Evolutionary conservation across 202 grass and related monocot species (phyloP), one percentile per base, ranked within the genome.

Genomic region (Setaria viridis): DNA sequence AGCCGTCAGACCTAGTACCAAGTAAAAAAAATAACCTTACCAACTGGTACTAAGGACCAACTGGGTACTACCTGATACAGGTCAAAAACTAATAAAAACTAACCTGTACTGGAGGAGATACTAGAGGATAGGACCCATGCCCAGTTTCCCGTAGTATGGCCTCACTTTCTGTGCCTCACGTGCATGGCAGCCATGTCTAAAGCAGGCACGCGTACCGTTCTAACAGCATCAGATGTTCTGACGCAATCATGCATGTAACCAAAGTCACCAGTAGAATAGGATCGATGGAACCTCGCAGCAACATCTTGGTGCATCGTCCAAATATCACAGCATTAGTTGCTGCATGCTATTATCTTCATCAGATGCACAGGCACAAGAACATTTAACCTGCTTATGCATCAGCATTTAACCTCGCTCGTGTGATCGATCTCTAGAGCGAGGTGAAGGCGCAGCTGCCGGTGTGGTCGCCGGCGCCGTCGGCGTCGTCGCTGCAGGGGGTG

Each of bases 401-500:
- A 41, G 39, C 39, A 41, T 41, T 41, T 5, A 6, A 0, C 39
- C 39, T 41, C 39, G 34, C 45, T 41, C 39, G 34, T 21, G 7
- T 0, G 3, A 6, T 34, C 25, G 51, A 66, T 63, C 72, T 62
- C 67, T 82, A 97, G 89, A 97, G 92, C 56, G 92, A 94, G 84
- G 86, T 94, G 77, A 97, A 88, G 50, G 85, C 20, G 70, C 85
- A 91, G 81, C 81, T 77, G 63, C 76, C 85, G n/a, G 63, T 85
- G 81, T 84, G 87, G 47, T 91, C 91, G 62, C 62, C 85, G 20
- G 41, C 78, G 55, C 53, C 72, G 51, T 82, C 87, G 50, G 85
- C 68, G 76, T 97, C 92, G 41, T 94, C 94, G 77, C 74, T 85
- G 81, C 91, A 91, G 64, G 94, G 94, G 41, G 84, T 68, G 85